Evolutionary conservation across 2,329 filamentous ascomycete species (phyloP), one percentile per base, ranked within the genome.

Genomic region (Metarhizium sp.): DNA sequence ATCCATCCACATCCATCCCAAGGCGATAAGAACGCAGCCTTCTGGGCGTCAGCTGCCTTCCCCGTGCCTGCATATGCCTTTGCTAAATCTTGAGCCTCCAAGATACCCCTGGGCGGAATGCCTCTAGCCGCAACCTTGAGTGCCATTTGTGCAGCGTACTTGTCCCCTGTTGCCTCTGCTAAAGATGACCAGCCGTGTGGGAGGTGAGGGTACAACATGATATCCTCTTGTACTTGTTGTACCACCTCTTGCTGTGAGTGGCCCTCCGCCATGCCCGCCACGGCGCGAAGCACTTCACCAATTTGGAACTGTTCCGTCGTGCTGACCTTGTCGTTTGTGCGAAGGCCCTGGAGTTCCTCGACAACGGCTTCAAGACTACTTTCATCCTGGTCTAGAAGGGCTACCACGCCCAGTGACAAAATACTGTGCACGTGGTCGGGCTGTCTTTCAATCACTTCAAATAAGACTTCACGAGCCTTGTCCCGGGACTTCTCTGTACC

Each of bases 181-280:
- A 97, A 75, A 52, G 87, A 78, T 46, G 82, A 79, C 94, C 94
- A 99, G 0, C 90, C 89, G 53, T 88, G 82, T 0, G 91, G 84
- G 56, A 91, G 79, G 56, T 86, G 78, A 0, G 94, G 94, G 51
- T 88, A 81, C 25, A 96, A 78, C 81, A 96, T 87, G 18, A 96
- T 81, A 54, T 90, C 86, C 16, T 78, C 82, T 64, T 90, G 85
- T 1, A 88, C 81, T 71, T 94, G 86, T 1, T 79, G 75, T 40
- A 84, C 66, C 47, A 80, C 73, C 53, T 79, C 76, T 51, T 78
- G 71, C 42, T 80, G 74, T 1, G 74, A 71, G 20, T 73, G 70
- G 32, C 71, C 71, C 38, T 78, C 72, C 6, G 76, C 75, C 20
- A 88, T 70, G 4, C 79, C 75, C 1, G 88, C 86, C 18, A 95